These are phyloP conservation scores for Triticum monococcum DNA, from an alignment of 176 grass and related monocot genomes.

Conservation along the genomic window DNA sequence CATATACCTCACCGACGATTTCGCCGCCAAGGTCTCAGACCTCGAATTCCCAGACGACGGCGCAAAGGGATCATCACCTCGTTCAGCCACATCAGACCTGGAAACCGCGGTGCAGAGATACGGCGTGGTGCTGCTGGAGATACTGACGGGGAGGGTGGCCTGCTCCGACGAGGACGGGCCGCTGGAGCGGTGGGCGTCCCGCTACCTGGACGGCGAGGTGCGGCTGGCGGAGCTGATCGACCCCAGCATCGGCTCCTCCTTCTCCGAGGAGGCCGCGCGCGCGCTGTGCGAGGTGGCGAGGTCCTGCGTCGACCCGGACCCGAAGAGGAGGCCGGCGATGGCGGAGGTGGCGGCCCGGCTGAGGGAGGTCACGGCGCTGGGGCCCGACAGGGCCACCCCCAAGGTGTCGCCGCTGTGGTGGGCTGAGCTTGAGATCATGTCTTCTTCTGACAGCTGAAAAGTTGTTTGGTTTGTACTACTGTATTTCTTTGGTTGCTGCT, in stretches of 20 bases:
- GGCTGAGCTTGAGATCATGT: slow-evolving; percentile 95
- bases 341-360: slow-evolving; percentile 41
- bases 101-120: slow-evolving; percentile 52
- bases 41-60: slow-evolving; percentile 39
- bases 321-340: slow-evolving; percentile 63
- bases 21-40: slow-evolving; percentile 73
- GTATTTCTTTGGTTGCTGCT: background rate
- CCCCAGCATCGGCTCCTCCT: slow-evolving; percentile 39
- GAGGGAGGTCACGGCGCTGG: slow-evolving; percentile 57
- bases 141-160: slow-evolving; percentile 57
- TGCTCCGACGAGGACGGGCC: slow-evolving; percentile 45
- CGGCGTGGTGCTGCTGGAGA: slow-evolving; percentile 69
- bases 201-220: slow-evolving; percentile 33
- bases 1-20: slow-evolving; percentile 83
- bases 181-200: slow-evolving; percentile 45
- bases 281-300: slow-evolving; percentile 57
- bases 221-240: slow-evolving; percentile 50
- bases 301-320: slow-evolving; percentile 51
- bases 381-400: slow-evolving; percentile 66
- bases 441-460: slow-evolving; percentile 40
- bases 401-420: slow-evolving; percentile 93
- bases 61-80: slow-evolving; percentile 4
- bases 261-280: slow-evolving; percentile 32
- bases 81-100: slow-evolving; percentile 9
- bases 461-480: slow-evolving; percentile 17